A percentile compares a stretch with the other conserved stretches of the same genome.
These are phyloP conservation scores for Peniophora sp. DNA, from an alignment of 1,284 basidiomycete genomes.

Conservation along the genomic window DNA sequence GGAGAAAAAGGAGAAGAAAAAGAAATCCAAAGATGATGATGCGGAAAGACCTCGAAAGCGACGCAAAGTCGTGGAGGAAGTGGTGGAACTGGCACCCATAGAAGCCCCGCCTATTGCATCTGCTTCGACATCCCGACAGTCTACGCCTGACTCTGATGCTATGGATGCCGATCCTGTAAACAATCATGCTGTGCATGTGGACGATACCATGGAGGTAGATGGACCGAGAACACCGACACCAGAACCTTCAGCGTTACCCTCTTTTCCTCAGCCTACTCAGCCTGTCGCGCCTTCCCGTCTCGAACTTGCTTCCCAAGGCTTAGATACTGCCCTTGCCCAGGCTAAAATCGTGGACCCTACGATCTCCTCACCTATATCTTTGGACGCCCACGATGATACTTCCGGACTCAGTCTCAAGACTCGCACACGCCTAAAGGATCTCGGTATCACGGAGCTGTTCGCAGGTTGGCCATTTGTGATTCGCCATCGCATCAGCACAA, in stretches of 20 bases:
- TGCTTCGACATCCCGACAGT: background rate
- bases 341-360: constrained; percentile 67
- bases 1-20: constrained; percentile 10
- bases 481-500: background rate
- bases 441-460: constrained; percentile 79
- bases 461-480: constrained; percentile 55
- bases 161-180: background rate
- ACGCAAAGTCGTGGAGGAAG: constrained; percentile 23
- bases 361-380: constrained; percentile 37
- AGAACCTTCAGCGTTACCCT: constrained; percentile 37
- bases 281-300: constrained; percentile 68
- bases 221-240: constrained; percentile 19
- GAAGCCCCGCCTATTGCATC: constrained; percentile 8
- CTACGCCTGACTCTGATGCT: background rate
- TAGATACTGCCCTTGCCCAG: constrained; percentile 66
- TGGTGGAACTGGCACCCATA: constrained; percentile 14
- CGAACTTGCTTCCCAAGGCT: constrained; percentile 65
- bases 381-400: constrained; percentile 30
- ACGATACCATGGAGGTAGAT: background rate
- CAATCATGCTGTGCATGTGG: no score
- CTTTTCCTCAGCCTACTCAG: constrained; percentile 64
- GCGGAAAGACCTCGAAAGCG: constrained; percentile 30
- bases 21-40: constrained; percentile 6
- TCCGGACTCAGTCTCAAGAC: constrained; percentile 54
- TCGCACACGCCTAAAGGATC: constrained; percentile 55